phyloP scores from a whole-genome alignment of 805 yeast genomes.

The Schwanniomyces polymorphus region DNA sequence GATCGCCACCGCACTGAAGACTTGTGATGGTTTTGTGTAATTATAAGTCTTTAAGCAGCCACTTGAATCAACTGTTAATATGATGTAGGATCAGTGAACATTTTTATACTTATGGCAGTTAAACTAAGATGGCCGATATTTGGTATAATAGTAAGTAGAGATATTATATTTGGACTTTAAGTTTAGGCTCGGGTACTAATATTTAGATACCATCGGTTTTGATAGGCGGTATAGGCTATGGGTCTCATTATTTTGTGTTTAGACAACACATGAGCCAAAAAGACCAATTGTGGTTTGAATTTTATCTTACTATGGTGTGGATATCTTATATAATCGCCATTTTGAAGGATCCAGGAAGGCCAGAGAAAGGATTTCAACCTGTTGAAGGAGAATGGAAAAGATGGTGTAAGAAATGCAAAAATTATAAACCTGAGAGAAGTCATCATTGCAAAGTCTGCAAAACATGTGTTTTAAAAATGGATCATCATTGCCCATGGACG shows the following conservation, averaged over 20 bases:
- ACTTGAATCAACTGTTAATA: neutral
- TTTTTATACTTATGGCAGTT: slow-evolving; percentile 23
- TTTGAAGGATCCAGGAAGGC: slow-evolving; percentile 62
- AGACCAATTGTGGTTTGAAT: slow-evolving; percentile 49
- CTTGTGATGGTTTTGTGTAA: slow-evolving; percentile 7
- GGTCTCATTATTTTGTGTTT: slow-evolving; percentile 59
- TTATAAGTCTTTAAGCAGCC: neutral
- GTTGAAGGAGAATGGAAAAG: slow-evolving; percentile 54
- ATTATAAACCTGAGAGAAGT: slow-evolving; percentile 75
- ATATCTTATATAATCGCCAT: slow-evolving; percentile 74
- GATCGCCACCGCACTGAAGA: slow-evolving; percentile 11
- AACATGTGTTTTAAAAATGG: slow-evolving; percentile 84
- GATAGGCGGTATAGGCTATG: slow-evolving; percentile 61
- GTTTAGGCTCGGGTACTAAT: slow-evolving; percentile 14
- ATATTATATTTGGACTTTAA: neutral
- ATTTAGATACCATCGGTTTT: slow-evolving; percentile 61
- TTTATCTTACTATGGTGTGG: slow-evolving; percentile 61
- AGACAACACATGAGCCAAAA: slow-evolving; percentile 35
- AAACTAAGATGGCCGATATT: slow-evolving; percentile 49
- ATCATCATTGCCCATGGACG: slow-evolving; percentile 94
- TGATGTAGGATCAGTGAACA: neutral
- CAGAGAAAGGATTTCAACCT: slow-evolving; percentile 52
- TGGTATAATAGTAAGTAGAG: slow-evolving; percentile 45
- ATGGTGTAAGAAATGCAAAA: slow-evolving; percentile 72
- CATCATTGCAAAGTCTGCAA: slow-evolving; percentile 84